Evolutionary conservation across 371 early-diverging fungal species (phyloP).

Genomic region (Phascolomyces articulosus): DNA sequence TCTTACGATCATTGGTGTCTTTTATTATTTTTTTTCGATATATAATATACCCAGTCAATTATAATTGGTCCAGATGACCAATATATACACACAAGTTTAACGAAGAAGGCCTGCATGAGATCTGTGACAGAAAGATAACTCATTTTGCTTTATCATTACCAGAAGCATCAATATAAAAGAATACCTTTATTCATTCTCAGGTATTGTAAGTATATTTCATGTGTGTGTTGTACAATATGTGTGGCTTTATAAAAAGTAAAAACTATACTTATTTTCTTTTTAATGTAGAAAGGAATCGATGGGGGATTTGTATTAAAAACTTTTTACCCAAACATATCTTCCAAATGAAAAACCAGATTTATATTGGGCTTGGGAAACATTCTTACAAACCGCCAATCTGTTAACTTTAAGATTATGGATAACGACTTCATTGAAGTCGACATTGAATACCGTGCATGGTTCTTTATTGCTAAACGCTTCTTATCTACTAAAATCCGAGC

Average conservation of each 20-base stretch:
- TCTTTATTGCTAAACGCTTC: background rate
- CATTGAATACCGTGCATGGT: background rate
- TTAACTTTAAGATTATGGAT: background rate
- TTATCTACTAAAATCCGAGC: background rate
- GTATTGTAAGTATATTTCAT: background rate
- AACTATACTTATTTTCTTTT: background rate
- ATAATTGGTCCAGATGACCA: background rate
- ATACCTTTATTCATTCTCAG: background rate
- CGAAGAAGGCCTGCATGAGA: background rate
- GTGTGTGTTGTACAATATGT: slow-evolving; percentile 5
- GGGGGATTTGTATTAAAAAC: background rate
- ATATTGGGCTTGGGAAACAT: background rate
- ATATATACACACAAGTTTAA: background rate
- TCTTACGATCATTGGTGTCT: background rate
- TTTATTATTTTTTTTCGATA: background rate
- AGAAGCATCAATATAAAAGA: background rate
- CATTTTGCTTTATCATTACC: background rate
- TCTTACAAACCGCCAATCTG: background rate
- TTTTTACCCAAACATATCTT: background rate
- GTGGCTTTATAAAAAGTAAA: background rate
- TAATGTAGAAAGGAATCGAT: background rate
- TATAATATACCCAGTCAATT: background rate
- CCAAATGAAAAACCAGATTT: background rate
- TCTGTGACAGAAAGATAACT: background rate
- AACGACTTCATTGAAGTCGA: background rate